Evolutionary conservation across 1,139 yeast species (phyloP).

Genomic region (Debaryomyces subglobosus): DNA sequence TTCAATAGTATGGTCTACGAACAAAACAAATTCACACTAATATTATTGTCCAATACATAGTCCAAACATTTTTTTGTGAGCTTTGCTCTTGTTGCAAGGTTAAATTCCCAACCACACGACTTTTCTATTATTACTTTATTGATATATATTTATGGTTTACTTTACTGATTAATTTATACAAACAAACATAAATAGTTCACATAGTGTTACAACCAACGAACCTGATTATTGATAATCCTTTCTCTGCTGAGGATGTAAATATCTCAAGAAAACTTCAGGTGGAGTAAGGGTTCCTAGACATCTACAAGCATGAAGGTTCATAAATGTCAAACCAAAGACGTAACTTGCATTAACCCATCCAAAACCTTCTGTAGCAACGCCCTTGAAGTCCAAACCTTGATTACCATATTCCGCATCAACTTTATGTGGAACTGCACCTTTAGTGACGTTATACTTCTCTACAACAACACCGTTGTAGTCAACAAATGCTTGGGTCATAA

Average conservation of each 20-base stretch:
- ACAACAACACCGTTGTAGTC: constrained; percentile 95
- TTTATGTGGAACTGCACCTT: constrained; percentile 81
- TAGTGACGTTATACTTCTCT: constrained; percentile 91
- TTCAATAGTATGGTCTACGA: neutral
- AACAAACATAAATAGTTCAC: neutral
- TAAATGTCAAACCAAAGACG: constrained; percentile 69
- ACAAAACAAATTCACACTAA: neutral
- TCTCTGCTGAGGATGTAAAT: constrained; percentile 50
- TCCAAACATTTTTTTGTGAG: constrained; percentile 4
- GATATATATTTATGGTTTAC: neutral
- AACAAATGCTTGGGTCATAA: constrained; percentile 91
- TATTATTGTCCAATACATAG: neutral
- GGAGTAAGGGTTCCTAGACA: constrained; percentile 84
- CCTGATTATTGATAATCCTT: constrained; percentile 24
- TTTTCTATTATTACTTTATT: neutral
- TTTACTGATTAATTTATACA: neutral
- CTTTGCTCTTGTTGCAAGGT: constrained; percentile 7
- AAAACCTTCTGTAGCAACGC: constrained; percentile 94
- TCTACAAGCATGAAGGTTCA: constrained; percentile 70
- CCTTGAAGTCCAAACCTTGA: constrained; percentile 90
- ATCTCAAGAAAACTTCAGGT: constrained; percentile 67
- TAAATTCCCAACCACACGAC: constrained; percentile 3
- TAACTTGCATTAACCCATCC: constrained; percentile 97
- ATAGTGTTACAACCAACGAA: neutral
- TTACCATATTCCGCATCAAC: constrained; percentile 98